Evolutionary conservation across 495 filamentous ascomycete species (phyloP).

Genomic region (Aspergillus affinis): DNA sequence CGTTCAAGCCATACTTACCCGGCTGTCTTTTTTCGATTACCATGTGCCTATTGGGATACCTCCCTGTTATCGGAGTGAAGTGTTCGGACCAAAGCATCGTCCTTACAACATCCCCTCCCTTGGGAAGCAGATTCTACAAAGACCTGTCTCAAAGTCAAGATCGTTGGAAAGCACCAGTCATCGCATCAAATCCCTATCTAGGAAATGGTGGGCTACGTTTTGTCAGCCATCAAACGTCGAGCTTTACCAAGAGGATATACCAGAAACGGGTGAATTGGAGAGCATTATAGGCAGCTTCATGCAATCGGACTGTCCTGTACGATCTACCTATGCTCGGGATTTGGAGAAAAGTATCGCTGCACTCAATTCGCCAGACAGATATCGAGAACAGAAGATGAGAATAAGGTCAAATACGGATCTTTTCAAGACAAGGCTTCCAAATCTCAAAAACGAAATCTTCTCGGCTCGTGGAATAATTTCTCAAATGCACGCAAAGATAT

Average conservation of each 20-base stretch:
- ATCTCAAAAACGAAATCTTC: conserved; percentile 6
- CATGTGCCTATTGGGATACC: background rate
- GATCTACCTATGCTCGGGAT: conserved; percentile 39
- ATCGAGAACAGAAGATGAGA: background rate
- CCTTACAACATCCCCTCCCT: conserved; percentile 8
- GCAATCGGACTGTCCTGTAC: conserved; percentile 27
- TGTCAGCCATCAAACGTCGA: background rate
- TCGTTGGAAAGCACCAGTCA: background rate
- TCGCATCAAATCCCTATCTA: background rate
- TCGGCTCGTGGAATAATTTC: conserved; percentile 14
- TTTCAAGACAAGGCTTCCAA: conserved; percentile 13
- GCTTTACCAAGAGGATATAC: too few relatives aligned
- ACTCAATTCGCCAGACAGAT: conserved; percentile 15
- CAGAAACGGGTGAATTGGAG: conserved; percentile 32
- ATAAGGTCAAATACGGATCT: too few relatives aligned
- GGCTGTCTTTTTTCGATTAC: conserved; percentile 5
- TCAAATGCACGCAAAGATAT: conserved; percentile 21
- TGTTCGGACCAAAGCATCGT: conserved; percentile 6
- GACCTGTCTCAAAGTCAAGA: conserved; percentile 15
- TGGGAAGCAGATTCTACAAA: conserved; percentile 13
- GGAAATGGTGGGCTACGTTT: background rate
- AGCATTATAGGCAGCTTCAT: conserved; percentile 28
- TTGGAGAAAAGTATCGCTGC: conserved; percentile 28
- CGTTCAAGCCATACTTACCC: conserved; percentile 21
- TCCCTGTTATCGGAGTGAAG: too few relatives aligned